These are phyloP conservation scores for Solanum clarkiae DNA, from an alignment of 257 asterid genomes.

Conservation along the genomic window DNA sequence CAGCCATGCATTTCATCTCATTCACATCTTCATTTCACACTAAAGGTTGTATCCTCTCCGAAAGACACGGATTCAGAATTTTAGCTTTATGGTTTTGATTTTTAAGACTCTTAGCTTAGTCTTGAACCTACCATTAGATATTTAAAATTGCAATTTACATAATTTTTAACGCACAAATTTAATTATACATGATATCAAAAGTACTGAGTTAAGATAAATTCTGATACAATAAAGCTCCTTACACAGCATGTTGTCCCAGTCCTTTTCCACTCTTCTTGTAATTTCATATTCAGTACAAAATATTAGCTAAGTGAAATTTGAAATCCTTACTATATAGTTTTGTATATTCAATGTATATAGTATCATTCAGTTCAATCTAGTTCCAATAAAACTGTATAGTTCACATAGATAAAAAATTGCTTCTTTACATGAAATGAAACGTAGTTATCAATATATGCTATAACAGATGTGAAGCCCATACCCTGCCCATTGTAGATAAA, in stretches of 20 bases:
- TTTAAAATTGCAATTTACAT: background rate
- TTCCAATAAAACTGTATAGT: background rate
- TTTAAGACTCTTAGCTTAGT: background rate
- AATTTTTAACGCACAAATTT: background rate
- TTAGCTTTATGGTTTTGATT: background rate
- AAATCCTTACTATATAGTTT: background rate
- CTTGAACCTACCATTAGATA: background rate
- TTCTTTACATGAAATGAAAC: background rate
- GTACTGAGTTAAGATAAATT: background rate
- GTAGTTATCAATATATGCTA: background rate
- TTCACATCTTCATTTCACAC: background rate
- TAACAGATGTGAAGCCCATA: background rate
- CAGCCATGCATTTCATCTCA: background rate
- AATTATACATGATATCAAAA: background rate
- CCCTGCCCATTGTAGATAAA: background rate
- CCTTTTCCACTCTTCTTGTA: background rate
- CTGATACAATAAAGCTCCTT: background rate
- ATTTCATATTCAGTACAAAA: background rate
- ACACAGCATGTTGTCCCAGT: background rate
- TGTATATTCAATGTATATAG: background rate
- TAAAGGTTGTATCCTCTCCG: background rate
- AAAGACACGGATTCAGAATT: background rate
- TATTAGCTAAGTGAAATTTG: background rate
- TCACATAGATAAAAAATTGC: background rate
- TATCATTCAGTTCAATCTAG: background rate